Conservation (phyloP, 2,329 filamentous ascomycete genomes). For the Talaromyces sp. region DNA sequence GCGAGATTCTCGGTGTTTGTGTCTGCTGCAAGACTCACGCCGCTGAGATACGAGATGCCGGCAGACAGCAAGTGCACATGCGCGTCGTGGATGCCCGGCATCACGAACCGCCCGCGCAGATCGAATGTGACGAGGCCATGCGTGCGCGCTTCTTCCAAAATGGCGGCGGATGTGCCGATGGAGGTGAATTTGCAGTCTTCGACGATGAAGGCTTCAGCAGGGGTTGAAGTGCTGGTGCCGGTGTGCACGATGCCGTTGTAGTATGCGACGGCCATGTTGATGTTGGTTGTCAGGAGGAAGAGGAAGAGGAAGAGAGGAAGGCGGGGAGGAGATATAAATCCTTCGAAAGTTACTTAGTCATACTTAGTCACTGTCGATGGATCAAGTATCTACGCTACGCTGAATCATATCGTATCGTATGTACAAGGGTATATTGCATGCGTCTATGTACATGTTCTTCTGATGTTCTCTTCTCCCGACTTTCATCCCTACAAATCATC, state of each 20-base stretch:
- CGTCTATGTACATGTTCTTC: neutral
- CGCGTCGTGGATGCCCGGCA: slow-evolving; percentile 34
- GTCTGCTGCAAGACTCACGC: slow-evolving; percentile 21
- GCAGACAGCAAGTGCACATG: slow-evolving; percentile 27
- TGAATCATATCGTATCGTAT: neutral
- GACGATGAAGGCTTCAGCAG: slow-evolving; percentile 26
- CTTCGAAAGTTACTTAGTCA: no score
- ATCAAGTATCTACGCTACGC: no score
- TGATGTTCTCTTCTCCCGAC: neutral
- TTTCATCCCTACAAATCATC: neutral
- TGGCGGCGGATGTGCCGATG: slow-evolving; percentile 20
- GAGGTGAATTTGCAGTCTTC: slow-evolving; percentile 20
- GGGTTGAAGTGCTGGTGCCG: no score
- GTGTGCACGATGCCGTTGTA: slow-evolving; percentile 25
- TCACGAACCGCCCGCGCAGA: slow-evolving; percentile 23
- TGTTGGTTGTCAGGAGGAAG: neutral
- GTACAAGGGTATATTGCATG: neutral
- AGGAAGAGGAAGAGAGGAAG: neutral
- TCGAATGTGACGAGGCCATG: slow-evolving; percentile 18
- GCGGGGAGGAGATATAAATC: no score
- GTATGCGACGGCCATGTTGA: slow-evolving; percentile 13
- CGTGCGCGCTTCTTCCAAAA: slow-evolving; percentile 14
- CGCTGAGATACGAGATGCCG: slow-evolving; percentile 21
- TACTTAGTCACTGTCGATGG: no score
- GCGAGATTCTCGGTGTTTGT: slow-evolving; percentile 17